Evolutionary conservation across 495 filamentous ascomycete species (phyloP).

Genomic region (Neurospora sublineolata): DNA sequence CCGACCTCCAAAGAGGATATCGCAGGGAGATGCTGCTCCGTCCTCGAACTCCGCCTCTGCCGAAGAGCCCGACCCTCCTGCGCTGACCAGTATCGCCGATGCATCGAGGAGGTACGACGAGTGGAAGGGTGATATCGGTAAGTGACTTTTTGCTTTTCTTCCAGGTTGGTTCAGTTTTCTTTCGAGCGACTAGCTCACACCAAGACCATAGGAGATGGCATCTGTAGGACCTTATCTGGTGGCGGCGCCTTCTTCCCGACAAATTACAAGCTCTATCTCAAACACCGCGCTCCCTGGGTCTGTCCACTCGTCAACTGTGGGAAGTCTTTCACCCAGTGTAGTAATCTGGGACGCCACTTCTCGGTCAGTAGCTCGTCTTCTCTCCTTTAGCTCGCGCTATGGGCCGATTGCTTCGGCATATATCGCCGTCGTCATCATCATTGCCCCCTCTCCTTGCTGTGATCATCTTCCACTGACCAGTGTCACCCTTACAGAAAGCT

Average conservation of each 20-base stretch:
- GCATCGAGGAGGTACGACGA: neutral
- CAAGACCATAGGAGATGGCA: neutral
- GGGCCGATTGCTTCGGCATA: neutral
- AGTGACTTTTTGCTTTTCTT: neutral
- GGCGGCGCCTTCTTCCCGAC: neutral
- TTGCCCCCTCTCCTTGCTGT: neutral
- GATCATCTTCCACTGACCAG: neutral
- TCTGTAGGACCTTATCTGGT: neutral
- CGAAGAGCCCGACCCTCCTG: neutral
- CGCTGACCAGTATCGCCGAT: neutral
- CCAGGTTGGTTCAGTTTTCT: neutral
- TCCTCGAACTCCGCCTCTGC: neutral
- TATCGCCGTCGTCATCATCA: neutral
- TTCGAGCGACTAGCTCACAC: neutral
- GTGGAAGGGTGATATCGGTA: neutral
- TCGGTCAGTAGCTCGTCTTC: neutral
- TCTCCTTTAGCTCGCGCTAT: neutral
- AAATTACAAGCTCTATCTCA: neutral
- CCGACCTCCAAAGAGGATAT: neutral
- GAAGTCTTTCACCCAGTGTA: neutral
- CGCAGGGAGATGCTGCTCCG: rapidly evolving
- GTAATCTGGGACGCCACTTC: neutral
- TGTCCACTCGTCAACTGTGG: neutral
- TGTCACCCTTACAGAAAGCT: neutral
- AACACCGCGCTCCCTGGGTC: neutral